Base-by-base conservation (phyloP, 768 basidiomycete genomes). In the Phanerochaete sordida region DNA sequence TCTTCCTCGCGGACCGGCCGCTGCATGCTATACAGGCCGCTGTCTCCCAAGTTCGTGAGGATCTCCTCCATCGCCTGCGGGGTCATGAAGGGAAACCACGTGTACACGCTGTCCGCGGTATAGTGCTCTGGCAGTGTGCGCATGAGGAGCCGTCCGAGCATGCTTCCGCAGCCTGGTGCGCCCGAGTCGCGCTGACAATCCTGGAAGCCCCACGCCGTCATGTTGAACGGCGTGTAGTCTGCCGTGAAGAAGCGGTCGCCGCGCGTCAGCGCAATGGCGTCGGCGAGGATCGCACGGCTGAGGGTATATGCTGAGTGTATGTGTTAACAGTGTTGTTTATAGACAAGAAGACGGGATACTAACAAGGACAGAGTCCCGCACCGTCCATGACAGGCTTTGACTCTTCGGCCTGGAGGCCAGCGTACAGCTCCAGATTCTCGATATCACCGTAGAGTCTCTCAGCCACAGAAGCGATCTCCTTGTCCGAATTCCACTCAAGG, bases 1-100 rank as follows among this genome's bases (percentile, higher is more conserved):
- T 69, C 50, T 0, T 58, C 52, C 19, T 67, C 66, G 6, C 65
- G 59, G 31, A 65, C 72, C 0, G 91, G 89, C 30, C 84, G 76
- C 31, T 70, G 68, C 23, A 86, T 51, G 59, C 84, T 78, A 63
- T 93, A 93, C 47, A 80, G 72, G 27, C 81, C 76, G 19, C 74
- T 58, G 24, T 82, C 73, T 39, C 81, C 80, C 33, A 92, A 66
- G 31, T 89, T 81, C 54, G 69, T 77, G 57, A 93, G 74, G 68
- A 85, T 70, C 1, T 66, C 72, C 60, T 82, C 74, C 90, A 93
- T 92, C 1, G 84, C 70, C 0, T 79, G 75, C 3, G 91, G 92
- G 0, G 87, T 89, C 85, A 93, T 86, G 46, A 93, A 77, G n/a
- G 92, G 89, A 85, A 93, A 93, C 83, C 90, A 92, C 3, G 92